Conservation (phyloP, 495 filamentous ascomycete species). For the Hypoxylon lenormandii region DNA sequence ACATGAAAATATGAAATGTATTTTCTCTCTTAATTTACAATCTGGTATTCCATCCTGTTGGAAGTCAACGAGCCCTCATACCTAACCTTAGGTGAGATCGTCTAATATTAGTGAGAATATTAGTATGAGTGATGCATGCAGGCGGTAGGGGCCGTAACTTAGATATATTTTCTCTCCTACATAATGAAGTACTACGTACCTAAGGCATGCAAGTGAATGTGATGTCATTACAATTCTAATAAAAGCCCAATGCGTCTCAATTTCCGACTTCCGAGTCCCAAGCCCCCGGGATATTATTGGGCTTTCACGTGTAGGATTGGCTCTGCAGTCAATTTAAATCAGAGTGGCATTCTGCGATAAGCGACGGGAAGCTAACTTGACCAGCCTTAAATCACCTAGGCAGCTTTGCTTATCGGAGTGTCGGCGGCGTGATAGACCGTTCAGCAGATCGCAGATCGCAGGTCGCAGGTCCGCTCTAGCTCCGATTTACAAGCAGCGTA, state of each 20-base stretch:
- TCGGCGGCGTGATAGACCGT: conserved; percentile 14
- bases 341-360: conserved; percentile 33
- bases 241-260: conserved; percentile 13
- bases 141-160: background rate
- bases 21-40: too few species aligned
- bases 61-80: too few species aligned
- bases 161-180: conserved; percentile 14
- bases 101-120: too few species aligned
- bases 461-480: background rate
- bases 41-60: too few species aligned
- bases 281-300: conserved; percentile 21
- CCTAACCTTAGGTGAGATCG: too few species aligned
- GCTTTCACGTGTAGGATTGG: conserved; percentile 14
- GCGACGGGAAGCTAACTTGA: conserved; percentile 4
- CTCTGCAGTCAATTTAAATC: conserved; percentile 39
- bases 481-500: conserved; percentile 13
- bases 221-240: conserved; percentile 45
- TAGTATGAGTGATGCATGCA: background rate
- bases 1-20: background rate
- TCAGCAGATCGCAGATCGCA: background rate
- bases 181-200: too few species aligned
- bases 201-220: too few species aligned
- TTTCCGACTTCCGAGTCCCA: conserved; percentile 16
- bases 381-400: background rate
- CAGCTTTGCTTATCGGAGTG: conserved; percentile 28